Conservation (phyloP, 2,329 filamentous ascomycete species). For the Zasmidium angulare region DNA sequence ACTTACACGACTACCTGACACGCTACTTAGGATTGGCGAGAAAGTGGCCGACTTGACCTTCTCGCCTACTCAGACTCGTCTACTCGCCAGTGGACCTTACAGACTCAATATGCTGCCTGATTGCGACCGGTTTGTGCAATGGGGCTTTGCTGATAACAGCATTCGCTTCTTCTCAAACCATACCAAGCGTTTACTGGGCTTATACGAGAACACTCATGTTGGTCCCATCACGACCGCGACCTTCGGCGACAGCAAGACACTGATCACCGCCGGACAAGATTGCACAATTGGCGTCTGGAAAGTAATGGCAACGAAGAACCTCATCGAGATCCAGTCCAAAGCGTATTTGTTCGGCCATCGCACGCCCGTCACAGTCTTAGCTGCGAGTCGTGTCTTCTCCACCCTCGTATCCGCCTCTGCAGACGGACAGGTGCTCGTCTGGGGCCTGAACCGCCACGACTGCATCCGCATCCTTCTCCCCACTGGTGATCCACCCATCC, state of each 20-base stretch:
- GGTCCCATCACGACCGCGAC: constrained; percentile 81
- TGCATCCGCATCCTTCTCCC: constrained; percentile 59
- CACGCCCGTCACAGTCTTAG: constrained; percentile 75
- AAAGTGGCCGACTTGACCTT: constrained; percentile 77
- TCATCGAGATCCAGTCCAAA: constrained; percentile 74
- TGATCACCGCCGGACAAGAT: constrained; percentile 89
- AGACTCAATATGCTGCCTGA: constrained; percentile 80
- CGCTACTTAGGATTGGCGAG: constrained; percentile 74
- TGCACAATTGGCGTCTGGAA: constrained; percentile 86
- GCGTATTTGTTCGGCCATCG: constrained; percentile 89
- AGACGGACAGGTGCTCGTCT: constrained; percentile 81
- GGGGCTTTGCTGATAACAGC: constrained; percentile 92
- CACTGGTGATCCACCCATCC: constrained; percentile 58
- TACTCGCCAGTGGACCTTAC: constrained; percentile 81
- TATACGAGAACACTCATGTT: constrained; percentile 92
- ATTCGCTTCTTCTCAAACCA: constrained; percentile 88
- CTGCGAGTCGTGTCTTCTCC: constrained; percentile 83
- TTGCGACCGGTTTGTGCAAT: constrained; percentile 91
- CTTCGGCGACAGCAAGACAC: constrained; percentile 84
- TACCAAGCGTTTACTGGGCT: constrained; percentile 75
- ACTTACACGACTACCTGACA: constrained; percentile 74
- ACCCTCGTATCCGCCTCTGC: constrained; percentile 79
- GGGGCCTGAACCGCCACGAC: constrained; percentile 89
- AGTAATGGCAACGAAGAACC: constrained; percentile 60
- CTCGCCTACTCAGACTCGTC: constrained; percentile 74